Evolutionary conservation across 768 basidiomycete genomes (phyloP).

Genomic region (Mycena venus): DNA sequence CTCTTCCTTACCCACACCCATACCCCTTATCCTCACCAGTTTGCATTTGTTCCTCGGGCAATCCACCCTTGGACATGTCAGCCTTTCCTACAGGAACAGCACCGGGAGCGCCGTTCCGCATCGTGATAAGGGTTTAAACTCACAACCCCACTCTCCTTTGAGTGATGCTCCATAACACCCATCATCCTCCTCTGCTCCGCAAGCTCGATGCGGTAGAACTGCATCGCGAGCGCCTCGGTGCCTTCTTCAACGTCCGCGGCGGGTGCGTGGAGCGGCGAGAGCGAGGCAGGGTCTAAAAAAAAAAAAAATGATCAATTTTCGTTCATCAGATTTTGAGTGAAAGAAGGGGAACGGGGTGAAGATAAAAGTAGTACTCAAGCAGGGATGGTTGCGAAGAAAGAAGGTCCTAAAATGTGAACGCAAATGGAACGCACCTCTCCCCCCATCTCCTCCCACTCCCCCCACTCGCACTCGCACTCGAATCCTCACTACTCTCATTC

Average conservation of each 20-base stretch:
- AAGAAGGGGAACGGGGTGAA: slow-evolving; percentile 32
- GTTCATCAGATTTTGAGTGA: no score
- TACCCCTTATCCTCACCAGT: background rate
- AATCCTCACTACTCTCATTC: slow-evolving; percentile 47
- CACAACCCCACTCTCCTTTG: slow-evolving; percentile 63
- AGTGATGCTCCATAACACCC: slow-evolving; percentile 93
- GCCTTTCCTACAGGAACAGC: no score
- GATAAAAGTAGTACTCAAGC: no score
- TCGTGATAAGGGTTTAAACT: background rate
- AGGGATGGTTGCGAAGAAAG: no score
- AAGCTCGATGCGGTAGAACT: slow-evolving; percentile 94
- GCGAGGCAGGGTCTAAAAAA: no score
- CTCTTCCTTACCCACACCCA: background rate
- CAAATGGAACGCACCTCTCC: background rate
- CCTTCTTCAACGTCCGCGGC: slow-evolving; percentile 70
- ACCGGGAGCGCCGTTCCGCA: background rate
- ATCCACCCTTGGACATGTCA: no score
- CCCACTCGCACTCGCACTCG: slow-evolving; percentile 1
- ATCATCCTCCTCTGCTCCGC: slow-evolving; percentile 91
- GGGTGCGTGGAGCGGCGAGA: slow-evolving; percentile 42
- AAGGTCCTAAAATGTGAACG: no score
- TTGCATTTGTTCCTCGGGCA: no score
- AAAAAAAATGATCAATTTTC: no score
- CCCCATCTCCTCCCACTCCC: background rate
- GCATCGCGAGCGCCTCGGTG: slow-evolving; percentile 86